Evolutionary conservation across 2,329 filamentous ascomycete species (phyloP), one percentile per base, ranked within the genome.

Genomic region (Diaporthe amygdali): DNA sequence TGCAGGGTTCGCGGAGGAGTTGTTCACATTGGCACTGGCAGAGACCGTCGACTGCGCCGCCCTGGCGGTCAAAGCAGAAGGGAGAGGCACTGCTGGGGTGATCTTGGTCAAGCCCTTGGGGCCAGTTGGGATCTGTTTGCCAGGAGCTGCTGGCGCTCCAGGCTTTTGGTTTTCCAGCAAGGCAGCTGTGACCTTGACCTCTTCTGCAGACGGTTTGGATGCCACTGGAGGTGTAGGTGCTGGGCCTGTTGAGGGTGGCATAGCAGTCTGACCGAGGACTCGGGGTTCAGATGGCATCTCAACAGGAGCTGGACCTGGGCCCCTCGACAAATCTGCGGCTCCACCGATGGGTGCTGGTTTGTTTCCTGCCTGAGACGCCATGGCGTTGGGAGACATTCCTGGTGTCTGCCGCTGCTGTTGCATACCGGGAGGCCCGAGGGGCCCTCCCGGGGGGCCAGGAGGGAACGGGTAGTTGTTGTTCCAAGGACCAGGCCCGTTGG

Each of bases 171-270:
- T 78, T 17, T 83, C 79, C 20, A 88, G 81, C 14, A 88, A 86
- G 34, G 88, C 86, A 32, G 86, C 85, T 3, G 88, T 88, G 61
- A 87, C 86, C 70, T 90, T 82, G 14, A 85, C 83, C 73, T 87
- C 83, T 44, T 81, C 85, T 25, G 84, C 83, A 34, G 90, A 87
- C 9, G 92, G 91, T 81, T 94, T 94, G 8, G 91, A 91, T 39
- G 92, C 91, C 46, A 90, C 85, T 0, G 91, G 91, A 52, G 90
- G 91, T 6, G 90, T 88, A 6, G 92, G 91, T 5, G 87, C 87
- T 17, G 71, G 63, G 5, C 70, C 49, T 72, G 85, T 80, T 63
- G 84, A 79, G 37, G 76, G 82, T 54, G 86, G 85, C 27, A 84
- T 82, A 46, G 84, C 79, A 71, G 83, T 81, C 80, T 89, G 83